Evolutionary conservation across 345 rosid genomes (phyloP).

Genomic region (Mangifera indica): DNA sequence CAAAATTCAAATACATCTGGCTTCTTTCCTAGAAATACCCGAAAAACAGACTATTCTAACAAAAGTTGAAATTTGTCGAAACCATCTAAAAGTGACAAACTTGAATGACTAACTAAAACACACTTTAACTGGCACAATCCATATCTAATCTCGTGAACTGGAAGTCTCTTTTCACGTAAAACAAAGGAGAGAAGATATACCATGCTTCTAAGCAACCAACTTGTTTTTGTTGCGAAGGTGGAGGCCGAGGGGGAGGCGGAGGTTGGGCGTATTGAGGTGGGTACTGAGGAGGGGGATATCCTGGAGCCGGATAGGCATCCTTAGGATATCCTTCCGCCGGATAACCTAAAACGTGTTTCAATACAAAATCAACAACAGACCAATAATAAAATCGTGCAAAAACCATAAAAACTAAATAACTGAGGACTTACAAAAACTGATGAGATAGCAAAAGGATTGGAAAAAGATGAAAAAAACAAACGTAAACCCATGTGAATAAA

Average conservation of each 20-base stretch:
- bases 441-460: background rate
- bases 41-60: background rate
- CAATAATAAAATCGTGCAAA: constrained; percentile 15
- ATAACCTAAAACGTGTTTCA: constrained; percentile 50
- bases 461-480: background rate
- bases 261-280: too few species aligned
- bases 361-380: background rate
- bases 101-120: background rate
- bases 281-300: constrained; percentile 60
- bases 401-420: constrained; percentile 1
- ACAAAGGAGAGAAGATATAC: constrained; percentile 26
- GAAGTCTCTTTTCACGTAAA: background rate
- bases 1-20: too few species aligned
- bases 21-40: background rate
- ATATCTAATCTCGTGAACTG: background rate
- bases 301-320: constrained; percentile 73
- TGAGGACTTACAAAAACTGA: background rate
- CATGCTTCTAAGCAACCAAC: constrained; percentile 74
- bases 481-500: background rate
- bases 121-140: background rate
- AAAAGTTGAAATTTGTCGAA: background rate
- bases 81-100: background rate
- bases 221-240: constrained; percentile 29
- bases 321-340: constrained; percentile 85
- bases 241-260: constrained; percentile 27